These are phyloP conservation scores for Phytophthora colocasiae DNA, from an alignment of 352 stramenopile species.

Conservation along the genomic window DNA sequence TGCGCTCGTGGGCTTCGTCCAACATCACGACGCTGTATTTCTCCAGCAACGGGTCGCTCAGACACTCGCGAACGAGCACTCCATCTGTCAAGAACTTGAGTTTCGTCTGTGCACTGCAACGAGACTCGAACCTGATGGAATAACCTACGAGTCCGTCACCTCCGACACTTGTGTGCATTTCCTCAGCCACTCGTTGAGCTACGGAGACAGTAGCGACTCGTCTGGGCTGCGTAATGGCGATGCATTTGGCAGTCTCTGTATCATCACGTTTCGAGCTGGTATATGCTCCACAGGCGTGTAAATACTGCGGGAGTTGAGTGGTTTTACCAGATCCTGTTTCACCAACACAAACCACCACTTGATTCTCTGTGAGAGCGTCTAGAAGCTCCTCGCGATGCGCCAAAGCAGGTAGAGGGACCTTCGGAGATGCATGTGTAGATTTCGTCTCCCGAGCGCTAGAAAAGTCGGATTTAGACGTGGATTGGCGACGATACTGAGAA, in stretches of 20 bases:
- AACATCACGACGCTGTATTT: slow-evolving; percentile 94
- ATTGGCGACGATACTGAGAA: slow-evolving; percentile 5
- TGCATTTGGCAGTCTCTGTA: slow-evolving; percentile 23
- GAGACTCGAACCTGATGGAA: slow-evolving; percentile 98
- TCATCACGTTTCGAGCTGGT: slow-evolving; percentile 28
- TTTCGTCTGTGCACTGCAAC: slow-evolving; percentile 56
- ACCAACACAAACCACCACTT: slow-evolving; percentile 86
- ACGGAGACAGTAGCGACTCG: slow-evolving; percentile 98
- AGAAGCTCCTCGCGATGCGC: slow-evolving; percentile 74
- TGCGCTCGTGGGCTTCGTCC: slow-evolving; percentile 98
- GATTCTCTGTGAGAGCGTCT: slow-evolving; percentile 45
- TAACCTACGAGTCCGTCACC: slow-evolving; percentile 89
- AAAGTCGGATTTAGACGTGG: slow-evolving; percentile 9
- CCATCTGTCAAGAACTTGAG: slow-evolving; percentile 91
- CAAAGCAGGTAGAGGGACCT: slow-evolving; percentile 23
- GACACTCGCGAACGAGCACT: slow-evolving; percentile 82
- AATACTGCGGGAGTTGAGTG: slow-evolving; percentile 88
- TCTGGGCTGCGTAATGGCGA: slow-evolving; percentile 93
- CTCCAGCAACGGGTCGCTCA: slow-evolving; percentile 74
- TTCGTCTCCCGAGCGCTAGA: slow-evolving; percentile 25
- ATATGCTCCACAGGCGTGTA: slow-evolving; percentile 53
- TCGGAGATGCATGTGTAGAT: slow-evolving; percentile 5
- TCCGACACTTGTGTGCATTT: slow-evolving; percentile 88
- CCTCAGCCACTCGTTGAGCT: slow-evolving; percentile 96
- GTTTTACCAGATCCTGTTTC: slow-evolving; percentile 98